Evolutionary conservation across 768 basidiomycete genomes (phyloP), one percentile per base, ranked within the genome.

Genomic region (Tylopilus felleus): DNA sequence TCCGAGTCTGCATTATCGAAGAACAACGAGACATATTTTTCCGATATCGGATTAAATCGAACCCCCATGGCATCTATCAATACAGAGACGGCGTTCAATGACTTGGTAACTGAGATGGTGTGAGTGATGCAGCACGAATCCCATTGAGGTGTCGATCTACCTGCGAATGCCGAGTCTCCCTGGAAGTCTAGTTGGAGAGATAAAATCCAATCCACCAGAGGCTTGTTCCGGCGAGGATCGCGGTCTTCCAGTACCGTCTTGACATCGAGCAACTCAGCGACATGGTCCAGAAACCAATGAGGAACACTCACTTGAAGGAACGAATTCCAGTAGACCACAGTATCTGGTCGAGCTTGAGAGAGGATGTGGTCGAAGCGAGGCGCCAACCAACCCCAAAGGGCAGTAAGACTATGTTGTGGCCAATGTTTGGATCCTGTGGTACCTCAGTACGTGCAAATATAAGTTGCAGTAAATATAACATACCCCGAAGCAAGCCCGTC

Each of bases 91-190:
- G 88, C 69, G 33, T 82, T 76, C 6, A 94, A 73, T 1, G 88
- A 73, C 65, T 93, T 93, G 60, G 79, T 86, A 78, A 91, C 92
- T 93, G 63, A 22, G 54, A 48, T 47, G 27, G 41, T 33, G 44
- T 61, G 25, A 69, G 53, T 21, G 31, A 48, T 55, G 29, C 17
- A 40, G 7, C 10, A 40, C 12, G 12, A 13, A 23, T 10, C 7
- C 16, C 39, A 21, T 19, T 44, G 19, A 57, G 39, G 39, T 29
- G 35, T 29, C 19, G 31, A 74, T 82, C 65, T 73, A 90, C 92
- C 86, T 59, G 86, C 81, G 68, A 97, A 97, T 3, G 91, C 90
- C 27, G 92, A 96, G 59, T 90, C 89, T 43, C 85, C 82, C 33
- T 81, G 80, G 67, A 95, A 91, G 59, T 97, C 93, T 5, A 93